Base-by-base conservation (phyloP, 768 basidiomycete species). In the Gautieria morchelliformis region DNA sequence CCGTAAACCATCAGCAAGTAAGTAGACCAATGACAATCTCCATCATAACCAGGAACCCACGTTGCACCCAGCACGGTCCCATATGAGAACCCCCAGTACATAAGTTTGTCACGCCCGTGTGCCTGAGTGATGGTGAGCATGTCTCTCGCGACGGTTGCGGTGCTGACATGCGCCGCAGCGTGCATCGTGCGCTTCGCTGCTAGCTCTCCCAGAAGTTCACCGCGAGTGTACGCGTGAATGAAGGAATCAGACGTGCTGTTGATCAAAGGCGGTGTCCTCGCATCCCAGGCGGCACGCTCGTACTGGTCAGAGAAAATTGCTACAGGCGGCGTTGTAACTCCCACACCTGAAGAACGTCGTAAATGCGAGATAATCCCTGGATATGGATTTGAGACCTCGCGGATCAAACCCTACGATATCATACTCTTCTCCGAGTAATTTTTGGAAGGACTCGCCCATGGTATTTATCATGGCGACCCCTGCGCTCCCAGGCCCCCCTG, bases 391-490 rank as follows among this genome's bases (percentile, higher is more conserved):
- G 14, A 12, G 8, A 22, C 75, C 76, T 66, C 76, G 62, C 15
- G 76, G 76, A 62, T 79, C 78, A 59, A 78, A 78, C 3, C 74
- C 70, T 9, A 79, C 68, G 3, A 78, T 60, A 53, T 79, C 77
- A 59, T 75, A 79, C 46, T 71, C 65, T 17, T 72, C 69, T 3
- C 78, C 77, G 7, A 78, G 45, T 14, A 74, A 61, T 1, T 53
- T 33, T 7, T 66, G 62, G 14, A 77, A 52, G 1, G 53, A 32
- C 11, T 63, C 58, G 0, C 70, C 76, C 0, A 35, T 5, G 4
- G 14, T 20, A 27, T 42, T 24, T n/a, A 73, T 59, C 0, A 69
- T 22, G 5, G 65, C 63, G 7, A 78, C 70, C 2, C 78, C 76
- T 56, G 74, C 74, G 1, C 71, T 73, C 5, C 77, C 78, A 1